A percentile compares a stretch with the other conserved stretches of the same genome.
phyloP scores from a whole-genome alignment of 176 grass and related monocot genomes.

The Oryza officinalis region DNA sequence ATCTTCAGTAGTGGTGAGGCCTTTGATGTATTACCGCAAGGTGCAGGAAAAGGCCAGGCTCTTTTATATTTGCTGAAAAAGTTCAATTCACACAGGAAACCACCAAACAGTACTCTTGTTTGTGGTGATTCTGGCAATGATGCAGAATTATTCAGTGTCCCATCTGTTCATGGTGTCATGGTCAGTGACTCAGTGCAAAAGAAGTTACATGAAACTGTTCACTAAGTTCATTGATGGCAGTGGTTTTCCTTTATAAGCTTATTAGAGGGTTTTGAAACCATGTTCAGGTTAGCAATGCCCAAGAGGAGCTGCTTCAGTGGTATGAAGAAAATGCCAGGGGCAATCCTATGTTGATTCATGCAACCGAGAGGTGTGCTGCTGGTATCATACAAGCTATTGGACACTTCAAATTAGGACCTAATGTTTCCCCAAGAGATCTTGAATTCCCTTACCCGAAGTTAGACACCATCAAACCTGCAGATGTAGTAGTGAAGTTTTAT shows the following conservation, averaged over 20 bases:
- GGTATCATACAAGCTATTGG: conserved; percentile 86
- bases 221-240: not conserved
- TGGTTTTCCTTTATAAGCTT: conserved; percentile 24
- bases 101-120: conserved; percentile 73
- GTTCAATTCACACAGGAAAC: conserved; percentile 60
- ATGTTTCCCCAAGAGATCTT: conserved; percentile 65
- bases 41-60: conserved; percentile 89
- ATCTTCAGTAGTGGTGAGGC: conserved; percentile 77
- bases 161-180: conserved; percentile 78
- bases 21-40: conserved; percentile 75
- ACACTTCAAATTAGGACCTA: conserved; percentile 70
- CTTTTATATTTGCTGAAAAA: conserved; percentile 81
- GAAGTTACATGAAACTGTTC: conserved; percentile 10
- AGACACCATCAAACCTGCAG: conserved; percentile 51
- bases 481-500: conserved; percentile 70
- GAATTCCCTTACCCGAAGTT: conserved; percentile 53
- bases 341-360: conserved; percentile 65
- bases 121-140: conserved; percentile 94
- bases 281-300: conserved; percentile 88
- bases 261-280: conserved; percentile 35
- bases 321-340: conserved; percentile 65
- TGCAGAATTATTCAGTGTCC: conserved; percentile 84
- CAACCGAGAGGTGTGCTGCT: conserved; percentile 72
- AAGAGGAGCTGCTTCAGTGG: conserved; percentile 87
- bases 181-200: conserved; percentile 50